Percentiles rank a stretch among this genome's conserved stretches.
phyloP scores from a whole-genome alignment of 139 green algal species.

The Chlorella sp. region DNA sequence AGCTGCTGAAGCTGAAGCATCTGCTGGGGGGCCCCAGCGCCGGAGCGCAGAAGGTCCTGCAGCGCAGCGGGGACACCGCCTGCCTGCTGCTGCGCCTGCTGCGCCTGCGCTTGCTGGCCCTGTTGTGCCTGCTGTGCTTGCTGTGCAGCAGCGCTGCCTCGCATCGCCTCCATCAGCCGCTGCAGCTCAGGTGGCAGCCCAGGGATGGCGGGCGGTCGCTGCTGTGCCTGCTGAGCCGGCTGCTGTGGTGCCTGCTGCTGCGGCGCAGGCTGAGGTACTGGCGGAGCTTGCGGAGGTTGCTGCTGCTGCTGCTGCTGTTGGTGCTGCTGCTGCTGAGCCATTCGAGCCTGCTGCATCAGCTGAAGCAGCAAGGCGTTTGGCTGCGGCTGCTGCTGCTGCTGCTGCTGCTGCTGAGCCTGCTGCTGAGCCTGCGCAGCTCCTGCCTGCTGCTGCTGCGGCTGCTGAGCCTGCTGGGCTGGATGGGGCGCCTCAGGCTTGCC shows the following conservation, averaged over 20 bases:
- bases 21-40: slow-evolving; percentile 2
- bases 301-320: background rate
- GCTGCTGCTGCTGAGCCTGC: background rate
- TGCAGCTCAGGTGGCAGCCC: background rate
- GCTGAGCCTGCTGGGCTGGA: background rate
- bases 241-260: background rate
- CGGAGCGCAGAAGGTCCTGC: slow-evolving; percentile 13
- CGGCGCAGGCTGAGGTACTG: background rate
- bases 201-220: background rate
- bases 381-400: background rate
- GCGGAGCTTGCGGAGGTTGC: background rate
- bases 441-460: background rate
- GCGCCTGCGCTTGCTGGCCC: background rate
- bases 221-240: background rate
- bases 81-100: background rate
- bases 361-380: background rate
- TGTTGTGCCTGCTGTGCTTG: background rate
- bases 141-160: background rate
- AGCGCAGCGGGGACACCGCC: background rate
- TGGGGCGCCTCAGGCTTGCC: background rate
- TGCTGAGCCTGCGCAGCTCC: background rate
- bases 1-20: slow-evolving; percentile 2
- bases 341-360: background rate
- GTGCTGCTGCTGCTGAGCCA: background rate
- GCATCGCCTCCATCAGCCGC: background rate